Base-by-base conservation (phyloP, 208 protist genomes). In the Angomonas ambiguus region DNA sequence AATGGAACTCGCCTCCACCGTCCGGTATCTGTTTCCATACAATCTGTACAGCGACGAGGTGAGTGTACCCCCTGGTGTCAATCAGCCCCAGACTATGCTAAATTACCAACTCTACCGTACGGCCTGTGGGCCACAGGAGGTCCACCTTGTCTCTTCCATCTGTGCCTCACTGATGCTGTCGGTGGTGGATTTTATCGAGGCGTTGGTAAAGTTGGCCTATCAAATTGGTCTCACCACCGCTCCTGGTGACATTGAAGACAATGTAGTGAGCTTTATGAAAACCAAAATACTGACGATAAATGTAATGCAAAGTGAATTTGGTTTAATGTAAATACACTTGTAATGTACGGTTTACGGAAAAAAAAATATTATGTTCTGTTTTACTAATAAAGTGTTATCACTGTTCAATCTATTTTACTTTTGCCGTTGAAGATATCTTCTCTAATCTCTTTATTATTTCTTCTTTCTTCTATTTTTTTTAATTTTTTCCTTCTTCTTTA, bases 121-220 rank as follows among this genome's bases (percentile, higher is more conserved):
- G 13, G 74, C 76, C 31, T 76, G 68, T 22, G 83, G 83, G 0
- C 16, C 13, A 18, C 16, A 69, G 24, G 69, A 51, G 22, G 67
- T 51, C 27, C 67, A 78, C 27, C 22, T 64, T 20, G 72, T 78
- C 16, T 64, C 65, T 2, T 58, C 69, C 10, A 76, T 83, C 0
- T 59, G 74, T 16, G 74, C 72, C 16, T 66, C 82, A 2, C 60
- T 70, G 11, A 61, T 74, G 34, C 73, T 92, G 22, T 83, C 78
- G 4, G 74, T 95, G 51, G 82, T 88, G 31, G 89, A 95, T 62
- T 95, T 92, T 69, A 73, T 90, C 16, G 89, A 95, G 63, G 76
- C 78, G 0, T 16, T 95, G 1, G 80, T 88, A 33, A 63, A 48
- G 0, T 45, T 86, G 13, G 60, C 75, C 2, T 57, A 72, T 25